Evolutionary conservation across 2,329 filamentous ascomycete species (phyloP).

Genomic region (Stachybotrys chlorohalonatus): DNA sequence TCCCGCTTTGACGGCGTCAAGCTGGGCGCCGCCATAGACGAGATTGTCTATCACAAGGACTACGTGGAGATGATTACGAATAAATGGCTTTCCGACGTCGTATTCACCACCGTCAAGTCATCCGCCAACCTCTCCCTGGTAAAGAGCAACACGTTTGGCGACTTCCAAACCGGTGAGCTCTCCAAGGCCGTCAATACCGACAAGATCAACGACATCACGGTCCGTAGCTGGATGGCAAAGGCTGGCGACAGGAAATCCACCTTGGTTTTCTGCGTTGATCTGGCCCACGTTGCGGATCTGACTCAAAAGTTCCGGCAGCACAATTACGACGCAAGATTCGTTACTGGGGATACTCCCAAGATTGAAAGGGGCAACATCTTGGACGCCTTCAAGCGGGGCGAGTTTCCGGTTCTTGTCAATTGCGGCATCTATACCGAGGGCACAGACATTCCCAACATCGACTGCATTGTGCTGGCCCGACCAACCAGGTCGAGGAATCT

Average conservation of each 20-base stretch:
- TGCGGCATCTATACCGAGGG: slow-evolving; percentile 96
- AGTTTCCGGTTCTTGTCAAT: slow-evolving; percentile 85
- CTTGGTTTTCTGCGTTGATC: slow-evolving; percentile 87
- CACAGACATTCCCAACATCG: slow-evolving; percentile 94
- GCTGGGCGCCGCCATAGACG: slow-evolving; percentile 78
- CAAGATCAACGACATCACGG: slow-evolving; percentile 71
- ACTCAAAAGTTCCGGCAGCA: slow-evolving; percentile 66
- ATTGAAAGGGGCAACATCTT: slow-evolving; percentile 61
- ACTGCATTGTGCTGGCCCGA: slow-evolving; percentile 80
- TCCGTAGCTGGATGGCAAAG: slow-evolving; percentile 77
- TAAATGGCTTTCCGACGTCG: slow-evolving; percentile 84
- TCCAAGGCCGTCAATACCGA: slow-evolving; percentile 76
- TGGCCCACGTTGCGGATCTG: slow-evolving; percentile 69
- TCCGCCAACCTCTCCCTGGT: slow-evolving; percentile 71
- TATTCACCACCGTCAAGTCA: slow-evolving; percentile 87
- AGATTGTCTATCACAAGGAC: slow-evolving; percentile 89
- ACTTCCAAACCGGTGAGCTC: slow-evolving; percentile 72
- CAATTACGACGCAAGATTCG: slow-evolving; percentile 74
- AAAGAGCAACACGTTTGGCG: slow-evolving; percentile 50
- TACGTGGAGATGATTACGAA: slow-evolving; percentile 65
- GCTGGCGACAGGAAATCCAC: slow-evolving; percentile 70
- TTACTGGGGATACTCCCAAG: slow-evolving; percentile 74
- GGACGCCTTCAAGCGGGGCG: slow-evolving; percentile 63
- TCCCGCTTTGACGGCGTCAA: slow-evolving; percentile 74
- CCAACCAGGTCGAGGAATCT: slow-evolving; percentile 91